phyloP scores from a whole-genome alignment of 257 asterid genomes.

The Solanum pimpinellifolium region DNA sequence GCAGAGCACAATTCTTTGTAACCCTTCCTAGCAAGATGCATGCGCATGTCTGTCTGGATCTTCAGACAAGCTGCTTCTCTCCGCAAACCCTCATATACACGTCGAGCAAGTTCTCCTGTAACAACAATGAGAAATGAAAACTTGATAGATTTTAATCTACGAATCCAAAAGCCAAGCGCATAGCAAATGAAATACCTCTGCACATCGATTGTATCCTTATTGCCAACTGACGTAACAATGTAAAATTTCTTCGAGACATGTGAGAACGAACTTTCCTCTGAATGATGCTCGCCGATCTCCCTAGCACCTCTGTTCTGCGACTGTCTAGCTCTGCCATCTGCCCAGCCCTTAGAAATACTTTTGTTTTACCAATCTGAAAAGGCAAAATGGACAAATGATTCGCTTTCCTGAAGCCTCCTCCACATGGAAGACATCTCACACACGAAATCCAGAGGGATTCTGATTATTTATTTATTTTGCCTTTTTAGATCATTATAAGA shows the following conservation, averaged over 20 bases:
- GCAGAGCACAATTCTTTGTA: constrained; percentile 2
- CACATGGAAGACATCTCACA: background rate
- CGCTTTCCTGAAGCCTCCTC: background rate
- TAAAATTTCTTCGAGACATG: constrained; percentile 56
- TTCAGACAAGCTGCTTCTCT: constrained; percentile 15
- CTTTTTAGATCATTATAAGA: background rate
- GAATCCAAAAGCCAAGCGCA: background rate
- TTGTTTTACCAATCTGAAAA: constrained; percentile 90
- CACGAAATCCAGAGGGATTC: background rate
- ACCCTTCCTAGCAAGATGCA: constrained; percentile 2
- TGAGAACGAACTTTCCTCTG: constrained; percentile 88
- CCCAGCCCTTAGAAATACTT: constrained; percentile 94
- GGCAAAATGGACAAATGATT: background rate
- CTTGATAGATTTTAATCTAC: background rate
- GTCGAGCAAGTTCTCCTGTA: constrained; percentile 7
- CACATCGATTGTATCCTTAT: constrained; percentile 64
- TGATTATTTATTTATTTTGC: background rate
- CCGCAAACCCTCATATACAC: background rate
- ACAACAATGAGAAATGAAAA: background rate
- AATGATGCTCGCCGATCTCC: constrained; percentile 89
- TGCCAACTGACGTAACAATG: constrained; percentile 52
- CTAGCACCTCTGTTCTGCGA: constrained; percentile 83
- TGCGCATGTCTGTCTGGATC: constrained; percentile 7
- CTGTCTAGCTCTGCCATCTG: constrained; percentile 98
- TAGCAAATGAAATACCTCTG: constrained; percentile 50